Conservation (phyloP, 371 early-diverging fungal species). For the Lichtheimia ornata region DNA sequence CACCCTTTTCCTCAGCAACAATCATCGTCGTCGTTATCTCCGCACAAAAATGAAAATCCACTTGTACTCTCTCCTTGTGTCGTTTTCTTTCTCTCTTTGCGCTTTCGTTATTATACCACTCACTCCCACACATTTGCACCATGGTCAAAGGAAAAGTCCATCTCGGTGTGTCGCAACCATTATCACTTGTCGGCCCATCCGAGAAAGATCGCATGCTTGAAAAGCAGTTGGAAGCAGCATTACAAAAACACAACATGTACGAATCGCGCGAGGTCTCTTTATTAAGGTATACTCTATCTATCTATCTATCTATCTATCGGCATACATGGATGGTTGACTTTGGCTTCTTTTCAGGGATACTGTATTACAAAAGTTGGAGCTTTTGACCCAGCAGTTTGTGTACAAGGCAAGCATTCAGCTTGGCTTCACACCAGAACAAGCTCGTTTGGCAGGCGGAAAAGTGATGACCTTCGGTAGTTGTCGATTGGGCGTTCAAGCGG, state of each 20-base stretch:
- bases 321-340: background rate
- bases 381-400: conserved; percentile 90
- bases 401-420: conserved; percentile 65
- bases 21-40: too few species aligned
- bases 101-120: too few species aligned
- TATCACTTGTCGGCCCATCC: conserved; percentile 7
- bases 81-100: too few species aligned
- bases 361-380: conserved; percentile 85
- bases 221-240: conserved; percentile 1
- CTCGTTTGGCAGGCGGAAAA: conserved; percentile 92
- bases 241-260: conserved; percentile 12
- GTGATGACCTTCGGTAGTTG: conserved; percentile 99
- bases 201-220: conserved; percentile 4
- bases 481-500: conserved; percentile 97
- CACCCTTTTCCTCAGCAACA: too few species aligned
- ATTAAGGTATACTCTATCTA: background rate
- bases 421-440: conserved; percentile 78
- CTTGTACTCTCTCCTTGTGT: too few species aligned
- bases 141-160: conserved; percentile 10
- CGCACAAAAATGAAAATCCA: too few species aligned
- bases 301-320: background rate
- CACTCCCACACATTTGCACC: background rate
- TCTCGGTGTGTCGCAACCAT: conserved; percentile 9
- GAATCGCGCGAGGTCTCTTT: conserved; percentile 5
- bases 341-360: background rate